Evolutionary conservation across 1,284 basidiomycete species (phyloP).

Genomic region (Exsudoporus floridanus): DNA sequence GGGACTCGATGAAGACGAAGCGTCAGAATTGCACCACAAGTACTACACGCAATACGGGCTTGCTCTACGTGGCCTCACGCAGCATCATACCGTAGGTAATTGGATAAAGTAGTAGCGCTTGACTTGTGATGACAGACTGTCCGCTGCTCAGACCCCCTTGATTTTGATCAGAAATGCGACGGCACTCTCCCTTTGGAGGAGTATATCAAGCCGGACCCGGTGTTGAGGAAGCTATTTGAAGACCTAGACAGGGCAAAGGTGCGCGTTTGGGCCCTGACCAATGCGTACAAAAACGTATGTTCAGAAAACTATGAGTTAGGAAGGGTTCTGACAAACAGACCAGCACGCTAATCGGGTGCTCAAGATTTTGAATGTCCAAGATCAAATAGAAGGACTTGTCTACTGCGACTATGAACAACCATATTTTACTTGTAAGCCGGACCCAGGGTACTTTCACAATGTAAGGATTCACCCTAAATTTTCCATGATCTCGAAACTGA

Average conservation of each 20-base stretch:
- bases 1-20: conserved; percentile 68
- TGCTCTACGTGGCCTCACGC: conserved; percentile 79
- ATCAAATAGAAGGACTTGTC: conserved; percentile 77
- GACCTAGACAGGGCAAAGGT: conserved; percentile 79
- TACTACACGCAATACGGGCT: conserved; percentile 85
- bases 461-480: conserved; percentile 37
- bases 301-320: background rate
- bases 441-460: conserved; percentile 64
- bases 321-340: conserved; percentile 7
- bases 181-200: conserved; percentile 81
- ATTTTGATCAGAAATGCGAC: conserved; percentile 85
- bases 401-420: conserved; percentile 77
- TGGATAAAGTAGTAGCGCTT: background rate
- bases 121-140: background rate
- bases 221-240: conserved; percentile 64
- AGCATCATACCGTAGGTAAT: conserved; percentile 76
- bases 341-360: conserved; percentile 84
- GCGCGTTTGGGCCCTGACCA: conserved; percentile 82
- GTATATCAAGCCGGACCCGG: conserved; percentile 68
- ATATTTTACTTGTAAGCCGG: conserved; percentile 83
- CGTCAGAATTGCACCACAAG: conserved; percentile 66
- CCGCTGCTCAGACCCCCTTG: conserved; percentile 65
- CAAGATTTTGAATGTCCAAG: conserved; percentile 68
- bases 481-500: conserved; percentile 5
- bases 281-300: conserved; percentile 72